A percentile compares a stretch with the other conserved stretches of the same genome.
Evolutionary conservation across 768 basidiomycete genomes (phyloP).

Genomic region (Tulasnella sp.): DNA sequence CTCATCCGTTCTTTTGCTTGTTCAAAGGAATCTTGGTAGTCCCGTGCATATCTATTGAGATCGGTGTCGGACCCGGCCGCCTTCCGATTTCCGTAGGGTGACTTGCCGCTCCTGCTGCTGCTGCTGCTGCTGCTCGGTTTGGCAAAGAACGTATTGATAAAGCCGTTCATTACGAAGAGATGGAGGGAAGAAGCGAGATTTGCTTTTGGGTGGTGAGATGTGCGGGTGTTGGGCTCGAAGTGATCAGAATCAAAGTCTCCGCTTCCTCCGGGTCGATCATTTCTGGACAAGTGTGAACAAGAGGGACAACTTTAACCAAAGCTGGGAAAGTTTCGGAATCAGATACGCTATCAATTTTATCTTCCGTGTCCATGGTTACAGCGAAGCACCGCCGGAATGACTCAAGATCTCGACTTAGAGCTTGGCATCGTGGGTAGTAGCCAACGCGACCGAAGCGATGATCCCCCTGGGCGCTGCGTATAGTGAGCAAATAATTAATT

Average conservation of each 20-base stretch:
- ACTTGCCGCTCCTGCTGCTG: not conserved
- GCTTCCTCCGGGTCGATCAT: not conserved
- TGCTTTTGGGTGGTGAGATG: not conserved
- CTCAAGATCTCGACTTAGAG: no score
- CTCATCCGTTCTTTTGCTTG: not conserved
- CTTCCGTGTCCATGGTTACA: no score
- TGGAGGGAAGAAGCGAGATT: not conserved
- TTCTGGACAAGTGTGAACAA: not conserved
- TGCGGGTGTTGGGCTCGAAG: not conserved
- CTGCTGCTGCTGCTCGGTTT: not conserved
- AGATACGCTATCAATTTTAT: not conserved
- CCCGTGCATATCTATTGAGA: not conserved
- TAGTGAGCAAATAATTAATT: no score
- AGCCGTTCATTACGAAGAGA: not conserved
- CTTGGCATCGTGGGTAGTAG: no score
- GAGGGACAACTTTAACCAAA: not conserved
- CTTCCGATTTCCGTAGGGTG: not conserved
- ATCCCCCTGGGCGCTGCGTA: no score
- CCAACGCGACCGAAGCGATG: no score
- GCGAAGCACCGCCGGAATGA: no score
- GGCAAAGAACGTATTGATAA: not conserved
- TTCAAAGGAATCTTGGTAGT: not conserved
- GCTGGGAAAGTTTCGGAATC: no score
- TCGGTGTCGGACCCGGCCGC: not conserved
- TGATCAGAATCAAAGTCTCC: not conserved